Evolutionary conservation across 2,329 filamentous ascomycete genomes (phyloP).

Genomic region (Aspergillus transmontanensis): DNA sequence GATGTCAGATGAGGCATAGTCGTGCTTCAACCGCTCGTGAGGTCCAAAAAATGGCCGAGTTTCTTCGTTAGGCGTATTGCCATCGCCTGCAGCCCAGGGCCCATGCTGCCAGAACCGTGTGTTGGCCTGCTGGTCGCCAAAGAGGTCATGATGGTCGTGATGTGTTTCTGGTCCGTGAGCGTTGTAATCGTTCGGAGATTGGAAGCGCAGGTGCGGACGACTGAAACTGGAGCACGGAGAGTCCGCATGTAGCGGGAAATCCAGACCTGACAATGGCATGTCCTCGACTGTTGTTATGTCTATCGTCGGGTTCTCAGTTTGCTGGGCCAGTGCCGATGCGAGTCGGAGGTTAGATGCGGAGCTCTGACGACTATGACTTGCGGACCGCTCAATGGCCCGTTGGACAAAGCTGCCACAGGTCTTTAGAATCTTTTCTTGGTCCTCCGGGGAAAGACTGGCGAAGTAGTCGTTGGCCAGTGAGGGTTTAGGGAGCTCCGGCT

Average conservation of each 20-base stretch:
- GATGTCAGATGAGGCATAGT: constrained; percentile 48
- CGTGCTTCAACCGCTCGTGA: constrained; percentile 45
- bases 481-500: constrained; percentile 38
- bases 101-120: constrained; percentile 48
- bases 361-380: constrained; percentile 41
- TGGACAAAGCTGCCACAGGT: constrained; percentile 46
- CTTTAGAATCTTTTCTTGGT: constrained; percentile 47
- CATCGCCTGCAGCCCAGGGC: constrained; percentile 45
- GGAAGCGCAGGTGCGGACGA: constrained; percentile 45
- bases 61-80: constrained; percentile 46
- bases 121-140: constrained; percentile 48
- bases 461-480: constrained; percentile 47
- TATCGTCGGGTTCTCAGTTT: constrained; percentile 44
- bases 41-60: constrained; percentile 47
- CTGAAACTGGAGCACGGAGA: constrained; percentile 47
- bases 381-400: constrained; percentile 39
- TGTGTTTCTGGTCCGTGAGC: constrained; percentile 37
- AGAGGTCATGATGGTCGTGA: constrained; percentile 48
- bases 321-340: constrained; percentile 41
- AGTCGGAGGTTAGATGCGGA: constrained; percentile 42
- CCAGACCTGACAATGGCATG: constrained; percentile 39
- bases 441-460: constrained; percentile 39
- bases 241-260: constrained; percentile 44
- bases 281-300: constrained; percentile 46
- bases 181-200: constrained; percentile 45